Conservation (phyloP, 2,329 filamentous ascomycete genomes). For the Bimuria novae-zelandiae region DNA sequence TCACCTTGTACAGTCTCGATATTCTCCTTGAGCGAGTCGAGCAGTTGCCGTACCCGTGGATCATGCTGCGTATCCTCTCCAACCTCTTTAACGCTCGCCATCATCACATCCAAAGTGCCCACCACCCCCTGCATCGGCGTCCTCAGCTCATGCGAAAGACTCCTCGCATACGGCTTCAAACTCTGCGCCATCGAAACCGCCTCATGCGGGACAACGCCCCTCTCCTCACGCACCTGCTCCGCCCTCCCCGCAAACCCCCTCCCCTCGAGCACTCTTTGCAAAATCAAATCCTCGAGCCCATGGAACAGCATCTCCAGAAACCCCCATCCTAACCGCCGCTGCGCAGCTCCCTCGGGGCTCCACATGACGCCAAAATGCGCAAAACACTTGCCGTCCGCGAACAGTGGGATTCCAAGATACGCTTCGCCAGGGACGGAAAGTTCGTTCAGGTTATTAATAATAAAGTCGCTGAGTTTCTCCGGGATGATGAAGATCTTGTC, state of each 20-base stretch:
- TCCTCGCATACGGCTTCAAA: constrained; percentile 72
- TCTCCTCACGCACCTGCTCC: constrained; percentile 30
- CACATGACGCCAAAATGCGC: constrained; percentile 75
- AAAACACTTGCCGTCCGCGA: constrained; percentile 67
- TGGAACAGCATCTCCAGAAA: constrained; percentile 71
- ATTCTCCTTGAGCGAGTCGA: constrained; percentile 67
- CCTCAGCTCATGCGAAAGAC: constrained; percentile 71
- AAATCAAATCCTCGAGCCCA: constrained; percentile 69
- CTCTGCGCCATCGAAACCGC: constrained; percentile 65
- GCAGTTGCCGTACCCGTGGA: constrained; percentile 58
- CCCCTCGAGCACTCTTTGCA: constrained; percentile 61
- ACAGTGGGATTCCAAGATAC: constrained; percentile 69
- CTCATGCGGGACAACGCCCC: constrained; percentile 58
- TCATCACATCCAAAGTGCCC: constrained; percentile 77
- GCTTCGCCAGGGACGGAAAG: constrained; percentile 67
- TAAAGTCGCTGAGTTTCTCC: constrained; percentile 62
- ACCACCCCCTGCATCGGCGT: constrained; percentile 79
- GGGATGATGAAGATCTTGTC: constrained; percentile 73
- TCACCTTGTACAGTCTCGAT: constrained; percentile 72
- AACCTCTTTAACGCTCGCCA: constrained; percentile 71
- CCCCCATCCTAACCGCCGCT: constrained; percentile 64
- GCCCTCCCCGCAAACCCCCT: constrained; percentile 48
- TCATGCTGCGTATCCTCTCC: constrained; percentile 61
- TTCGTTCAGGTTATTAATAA: constrained; percentile 64
- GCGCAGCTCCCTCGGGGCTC: constrained; percentile 64